A percentile compares a stretch with the other conserved stretches of the same genome.
phyloP scores from a whole-genome alignment of 2,329 filamentous ascomycete genomes.

The Ophiostoma montium region DNA sequence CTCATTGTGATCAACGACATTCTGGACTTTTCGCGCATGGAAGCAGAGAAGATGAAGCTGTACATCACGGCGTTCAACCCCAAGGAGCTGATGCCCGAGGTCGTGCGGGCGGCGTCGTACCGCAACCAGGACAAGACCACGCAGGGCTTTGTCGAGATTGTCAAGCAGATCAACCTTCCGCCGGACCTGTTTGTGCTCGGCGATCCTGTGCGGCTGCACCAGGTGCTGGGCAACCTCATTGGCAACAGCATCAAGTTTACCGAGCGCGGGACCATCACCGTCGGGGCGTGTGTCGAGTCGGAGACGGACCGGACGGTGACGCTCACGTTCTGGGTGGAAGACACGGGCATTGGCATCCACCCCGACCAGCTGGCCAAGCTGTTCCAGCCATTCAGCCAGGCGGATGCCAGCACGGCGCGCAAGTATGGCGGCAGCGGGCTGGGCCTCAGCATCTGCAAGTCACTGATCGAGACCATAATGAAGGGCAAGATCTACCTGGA shows the following conservation, averaged over 20 bases:
- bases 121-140: constrained; percentile 50
- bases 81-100: constrained; percentile 51
- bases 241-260: constrained; percentile 94
- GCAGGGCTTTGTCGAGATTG: constrained; percentile 47
- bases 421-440: constrained; percentile 88
- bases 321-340: constrained; percentile 72
- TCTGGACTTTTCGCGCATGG: constrained; percentile 87
- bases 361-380: constrained; percentile 70
- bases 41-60: constrained; percentile 74
- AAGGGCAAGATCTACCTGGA: constrained; percentile 73
- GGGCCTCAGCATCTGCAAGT: constrained; percentile 87
- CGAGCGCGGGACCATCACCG: constrained; percentile 70
- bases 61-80: constrained; percentile 57
- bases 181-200: constrained; percentile 56
- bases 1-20: constrained; percentile 95
- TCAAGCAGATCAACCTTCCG: constrained; percentile 58
- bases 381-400: constrained; percentile 86
- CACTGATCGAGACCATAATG: constrained; percentile 84
- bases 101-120: constrained; percentile 51
- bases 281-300: constrained; percentile 57
- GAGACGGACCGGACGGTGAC: constrained; percentile 58
- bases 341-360: constrained; percentile 85
- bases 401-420: constrained; percentile 76
- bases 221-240: constrained; percentile 68
- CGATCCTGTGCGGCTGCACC: constrained; percentile 51